These are phyloP conservation scores for Hypericum androsaemum DNA, from an alignment of 345 rosid species.

Conservation along the genomic window DNA sequence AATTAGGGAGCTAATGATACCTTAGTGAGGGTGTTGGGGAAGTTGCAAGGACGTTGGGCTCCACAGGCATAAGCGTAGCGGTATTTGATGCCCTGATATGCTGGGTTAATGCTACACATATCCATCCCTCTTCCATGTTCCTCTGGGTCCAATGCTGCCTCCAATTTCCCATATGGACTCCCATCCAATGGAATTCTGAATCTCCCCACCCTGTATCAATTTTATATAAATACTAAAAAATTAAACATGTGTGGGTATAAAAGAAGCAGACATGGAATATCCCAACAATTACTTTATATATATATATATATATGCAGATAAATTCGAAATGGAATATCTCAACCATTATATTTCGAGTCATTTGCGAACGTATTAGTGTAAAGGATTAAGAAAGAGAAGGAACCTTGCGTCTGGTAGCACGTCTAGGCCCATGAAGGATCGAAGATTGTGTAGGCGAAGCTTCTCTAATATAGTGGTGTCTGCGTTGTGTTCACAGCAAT, in stretches of 20 bases:
- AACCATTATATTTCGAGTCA: too few species aligned
- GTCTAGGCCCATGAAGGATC: slow-evolving; percentile 49
- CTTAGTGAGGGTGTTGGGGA: slow-evolving; percentile 95
- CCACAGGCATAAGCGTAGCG: slow-evolving; percentile 92
- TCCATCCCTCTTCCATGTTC: slow-evolving; percentile 97
- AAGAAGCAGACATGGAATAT: slow-evolving; percentile 2
- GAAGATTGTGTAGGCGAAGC: slow-evolving; percentile 68
- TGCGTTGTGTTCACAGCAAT: slow-evolving; percentile 86
- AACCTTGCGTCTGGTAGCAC: slow-evolving; percentile 86
- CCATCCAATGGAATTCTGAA: slow-evolving; percentile 82
- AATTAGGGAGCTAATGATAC: slow-evolving; percentile 15
- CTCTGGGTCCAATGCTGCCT: slow-evolving; percentile 72
- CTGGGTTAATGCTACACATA: slow-evolving; percentile 90
- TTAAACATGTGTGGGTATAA: not conserved
- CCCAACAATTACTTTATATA: too few species aligned
- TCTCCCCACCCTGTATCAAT: slow-evolving; percentile 66
- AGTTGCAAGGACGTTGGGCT: slow-evolving; percentile 85
- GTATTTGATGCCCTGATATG: slow-evolving; percentile 52
- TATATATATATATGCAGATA: too few species aligned
- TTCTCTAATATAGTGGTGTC: slow-evolving; percentile 67
- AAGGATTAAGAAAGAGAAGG: not conserved
- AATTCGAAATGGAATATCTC: too few species aligned
- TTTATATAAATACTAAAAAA: not conserved
- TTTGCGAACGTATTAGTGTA: too few species aligned
- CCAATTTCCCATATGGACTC: slow-evolving; percentile 57